Evolutionary conservation across 805 yeast genomes (phyloP), one percentile per base, ranked within the genome.

Genomic region (Kregervanrija fluxuum): DNA sequence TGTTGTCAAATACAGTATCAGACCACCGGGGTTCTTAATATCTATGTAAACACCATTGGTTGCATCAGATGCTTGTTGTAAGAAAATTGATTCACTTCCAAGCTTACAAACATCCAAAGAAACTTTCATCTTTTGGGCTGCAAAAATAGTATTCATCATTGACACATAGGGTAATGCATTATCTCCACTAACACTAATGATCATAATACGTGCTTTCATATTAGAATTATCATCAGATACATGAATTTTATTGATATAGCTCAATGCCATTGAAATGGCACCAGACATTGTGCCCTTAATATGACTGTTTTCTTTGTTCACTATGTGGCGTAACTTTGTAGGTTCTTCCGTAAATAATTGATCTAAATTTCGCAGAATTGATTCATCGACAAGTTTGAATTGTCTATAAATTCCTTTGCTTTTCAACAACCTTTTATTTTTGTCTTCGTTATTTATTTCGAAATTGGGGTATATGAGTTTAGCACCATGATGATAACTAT

Each of bases 11-110:
- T 87, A 86, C 59, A 91, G 97, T 2, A 90, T 77, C 37, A 93
- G 66, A 0, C 96, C 98, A 37, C 69, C 66, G 1, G 91, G 84
- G 45, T 81, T 75, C 3, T 72, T 73, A 16, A 91, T 73, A 45
- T 70, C 72, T 46, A 91, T 69, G 59, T 91, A 93, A 1, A 89
- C 80, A 3, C 99, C 99, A 52, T 82, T 78, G 0, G 99, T 91
- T 8, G 96, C 88, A 65, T 93, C 99, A 0, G 95, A 77, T 0
- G 98, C 96, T 60, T 93, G 99, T 60, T 93, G 98, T 48, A 93
- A 67, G 59, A 89, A 91, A 2, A 95, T 85, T 1, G 95, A 80
- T 49, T 78, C 78, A 8, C 57, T 52, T 1, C 83, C 83, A 30
- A 93, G 67, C 56, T 90, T 89, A 48, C 95, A 91, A 11, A 90